phyloP scores from a whole-genome alignment of 371 early-diverging fungal species.

The Rhizoclosmatium hyalinum region DNA sequence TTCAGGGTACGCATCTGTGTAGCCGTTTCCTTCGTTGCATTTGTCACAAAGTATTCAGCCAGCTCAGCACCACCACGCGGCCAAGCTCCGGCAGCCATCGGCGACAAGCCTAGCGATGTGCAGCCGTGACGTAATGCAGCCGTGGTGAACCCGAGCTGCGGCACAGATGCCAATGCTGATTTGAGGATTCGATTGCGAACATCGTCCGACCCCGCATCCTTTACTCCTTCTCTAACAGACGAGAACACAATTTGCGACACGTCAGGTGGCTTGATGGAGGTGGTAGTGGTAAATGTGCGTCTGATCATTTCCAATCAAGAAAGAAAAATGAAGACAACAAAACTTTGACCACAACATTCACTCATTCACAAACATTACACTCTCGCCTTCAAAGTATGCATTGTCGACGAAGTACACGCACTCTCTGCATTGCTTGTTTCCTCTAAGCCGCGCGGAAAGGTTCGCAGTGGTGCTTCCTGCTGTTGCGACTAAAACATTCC shows the following conservation, averaged over 20 bases:
- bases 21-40: slow-evolving; percentile 65
- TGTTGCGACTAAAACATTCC: no score
- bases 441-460: no score
- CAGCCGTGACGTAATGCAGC: slow-evolving; percentile 73
- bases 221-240: no score
- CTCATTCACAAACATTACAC: no score
- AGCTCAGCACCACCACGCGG: slow-evolving; percentile 74
- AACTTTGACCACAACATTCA: no score
- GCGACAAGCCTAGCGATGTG: slow-evolving; percentile 71
- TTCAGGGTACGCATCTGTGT: slow-evolving; percentile 16
- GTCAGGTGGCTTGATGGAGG: background rate
- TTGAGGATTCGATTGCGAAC: slow-evolving; percentile 53
- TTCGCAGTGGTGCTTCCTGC: no score
- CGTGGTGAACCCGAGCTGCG: slow-evolving; percentile 77
- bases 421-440: no score
- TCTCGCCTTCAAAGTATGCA: no score
- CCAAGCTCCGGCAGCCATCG: slow-evolving; percentile 76
- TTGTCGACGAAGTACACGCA: no score
- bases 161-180: slow-evolving; percentile 72
- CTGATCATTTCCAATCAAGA: no score
- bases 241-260: slow-evolving; percentile 4
- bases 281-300: no score
- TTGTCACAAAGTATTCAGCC: slow-evolving; percentile 76
- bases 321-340: no score
- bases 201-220: background rate